phyloP scores from a whole-genome alignment of 768 basidiomycete species.

The Pulveroboletus sp. region DNA sequence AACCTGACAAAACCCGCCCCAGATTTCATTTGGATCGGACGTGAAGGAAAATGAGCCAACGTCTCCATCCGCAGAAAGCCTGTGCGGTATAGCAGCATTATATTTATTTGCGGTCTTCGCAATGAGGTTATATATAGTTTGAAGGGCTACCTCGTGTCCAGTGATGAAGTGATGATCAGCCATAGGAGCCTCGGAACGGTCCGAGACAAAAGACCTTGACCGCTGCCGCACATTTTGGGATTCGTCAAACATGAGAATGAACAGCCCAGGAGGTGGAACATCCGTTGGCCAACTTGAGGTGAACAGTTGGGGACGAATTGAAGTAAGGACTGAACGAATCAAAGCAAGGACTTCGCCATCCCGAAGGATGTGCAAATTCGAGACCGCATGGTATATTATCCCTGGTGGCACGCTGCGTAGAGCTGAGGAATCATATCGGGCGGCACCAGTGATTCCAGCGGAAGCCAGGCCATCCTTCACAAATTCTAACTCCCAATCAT shows the following conservation, averaged over 20 bases:
- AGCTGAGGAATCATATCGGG: constrained; percentile 18
- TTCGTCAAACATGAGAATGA: constrained; percentile 55
- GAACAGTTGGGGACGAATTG: constrained; percentile 25
- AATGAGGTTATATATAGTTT: constrained; percentile 32
- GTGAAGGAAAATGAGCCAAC: constrained; percentile 30
- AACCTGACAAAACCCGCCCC: constrained; percentile 44
- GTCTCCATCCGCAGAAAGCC: constrained; percentile 5
- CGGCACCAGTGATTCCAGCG: constrained; percentile 19
- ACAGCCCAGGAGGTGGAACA: constrained; percentile 55
- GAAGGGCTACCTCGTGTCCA: constrained; percentile 45
- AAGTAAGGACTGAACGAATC: constrained; percentile 38
- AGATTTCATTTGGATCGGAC: constrained; percentile 43
- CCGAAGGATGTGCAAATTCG: constrained; percentile 55
- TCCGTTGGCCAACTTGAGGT: constrained; percentile 51
- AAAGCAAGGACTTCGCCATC: constrained; percentile 43
- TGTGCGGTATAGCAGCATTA: background rate
- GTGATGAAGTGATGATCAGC: constrained; percentile 43
- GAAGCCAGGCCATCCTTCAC: constrained; percentile 47
- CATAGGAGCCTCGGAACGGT: constrained; percentile 43
- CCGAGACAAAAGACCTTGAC: constrained; percentile 48
- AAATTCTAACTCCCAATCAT: constrained; percentile 58
- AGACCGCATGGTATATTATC: constrained; percentile 57
- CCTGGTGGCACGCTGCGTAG: constrained; percentile 47
- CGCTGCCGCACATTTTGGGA: constrained; percentile 50
- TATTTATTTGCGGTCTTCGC: constrained; percentile 9